A percentile compares a stretch with the other conserved stretches of the same genome.
Conservation (phyloP, 306 rosid genomes). For the Citrullus amarus region DNA sequence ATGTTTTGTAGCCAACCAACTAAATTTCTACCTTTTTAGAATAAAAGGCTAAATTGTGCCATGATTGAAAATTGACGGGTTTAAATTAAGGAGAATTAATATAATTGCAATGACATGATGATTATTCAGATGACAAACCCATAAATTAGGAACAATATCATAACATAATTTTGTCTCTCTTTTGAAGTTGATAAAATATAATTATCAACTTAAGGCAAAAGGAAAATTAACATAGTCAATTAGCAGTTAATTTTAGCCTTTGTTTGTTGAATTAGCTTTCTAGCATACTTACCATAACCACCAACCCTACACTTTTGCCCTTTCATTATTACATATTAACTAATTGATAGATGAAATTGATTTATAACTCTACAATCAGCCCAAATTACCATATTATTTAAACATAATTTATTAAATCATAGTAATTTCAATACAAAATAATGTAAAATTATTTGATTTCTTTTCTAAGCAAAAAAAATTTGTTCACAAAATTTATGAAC, state of each 20-base stretch:
- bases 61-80: background rate
- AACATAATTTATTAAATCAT: background rate
- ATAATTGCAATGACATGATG: background rate
- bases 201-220: background rate
- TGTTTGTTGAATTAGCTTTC: background rate
- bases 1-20: background rate
- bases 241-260: background rate
- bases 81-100: background rate
- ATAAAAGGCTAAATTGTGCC: background rate
- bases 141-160: background rate
- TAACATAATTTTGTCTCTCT: background rate
- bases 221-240: background rate
- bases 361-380: background rate
- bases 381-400: background rate
- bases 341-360: background rate
- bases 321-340: background rate
- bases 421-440: background rate
- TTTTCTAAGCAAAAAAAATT: no score
- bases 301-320: background rate
- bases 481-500: background rate
- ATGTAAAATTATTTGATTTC: background rate
- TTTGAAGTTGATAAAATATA: background rate
- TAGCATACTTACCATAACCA: background rate
- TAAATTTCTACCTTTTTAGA: background rate
- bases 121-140: background rate